Evolutionary conservation across 371 early-diverging fungal genomes (phyloP).

Genomic region (Saksenaea oblongispora): DNA sequence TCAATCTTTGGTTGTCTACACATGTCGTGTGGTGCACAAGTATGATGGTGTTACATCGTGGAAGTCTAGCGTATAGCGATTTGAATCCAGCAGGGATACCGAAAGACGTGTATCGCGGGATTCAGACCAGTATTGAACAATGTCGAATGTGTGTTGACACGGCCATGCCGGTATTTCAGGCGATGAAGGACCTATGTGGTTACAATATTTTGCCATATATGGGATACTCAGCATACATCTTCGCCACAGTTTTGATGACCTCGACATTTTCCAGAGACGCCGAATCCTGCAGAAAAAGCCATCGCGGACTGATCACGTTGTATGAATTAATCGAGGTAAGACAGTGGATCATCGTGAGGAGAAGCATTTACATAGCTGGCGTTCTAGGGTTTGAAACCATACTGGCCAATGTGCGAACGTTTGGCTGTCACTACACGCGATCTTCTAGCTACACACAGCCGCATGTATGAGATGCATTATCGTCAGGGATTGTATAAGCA

Average conservation of each 20-base stretch:
- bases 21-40: conserved; percentile 46
- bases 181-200: conserved; percentile 39
- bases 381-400: conserved; percentile 15
- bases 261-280: conserved; percentile 40
- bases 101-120: conserved; percentile 19
- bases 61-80: conserved; percentile 47
- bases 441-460: conserved; percentile 35
- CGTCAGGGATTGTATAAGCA: neutral
- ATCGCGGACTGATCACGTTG: conserved; percentile 27
- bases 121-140: conserved; percentile 26
- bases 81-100: conserved; percentile 19
- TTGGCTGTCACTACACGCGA: conserved; percentile 39
- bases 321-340: conserved; percentile 5
- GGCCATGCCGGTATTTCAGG: conserved; percentile 36
- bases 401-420: conserved; percentile 50
- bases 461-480: conserved; percentile 28
- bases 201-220: conserved; percentile 36
- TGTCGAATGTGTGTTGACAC: conserved; percentile 37
- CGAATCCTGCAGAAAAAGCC: conserved; percentile 33
- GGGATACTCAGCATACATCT: conserved; percentile 48
- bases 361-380: neutral
- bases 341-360: neutral
- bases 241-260: conserved; percentile 51
- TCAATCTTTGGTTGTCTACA: conserved; percentile 42
- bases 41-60: conserved; percentile 40